Evolutionary conservation across 2,329 filamentous ascomycete genomes (phyloP).

Genomic region (Hymenoscyphus repandus): DNA sequence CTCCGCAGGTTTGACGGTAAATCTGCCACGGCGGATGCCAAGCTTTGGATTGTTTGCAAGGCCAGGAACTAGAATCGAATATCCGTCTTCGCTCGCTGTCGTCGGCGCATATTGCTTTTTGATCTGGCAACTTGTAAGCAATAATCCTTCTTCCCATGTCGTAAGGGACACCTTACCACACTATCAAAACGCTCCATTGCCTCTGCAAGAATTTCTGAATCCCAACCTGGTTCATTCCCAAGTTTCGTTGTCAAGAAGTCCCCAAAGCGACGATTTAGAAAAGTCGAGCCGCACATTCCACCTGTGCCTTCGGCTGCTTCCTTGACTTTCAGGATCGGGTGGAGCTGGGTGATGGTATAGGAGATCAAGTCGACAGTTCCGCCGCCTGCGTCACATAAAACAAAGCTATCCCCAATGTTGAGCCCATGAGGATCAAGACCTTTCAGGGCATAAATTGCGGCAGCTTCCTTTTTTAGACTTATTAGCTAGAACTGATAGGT

Average conservation of each 20-base stretch:
- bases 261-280: constrained; percentile 24
- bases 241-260: constrained; percentile 17
- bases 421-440: not conserved
- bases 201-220: constrained; percentile 10
- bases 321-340: constrained; percentile 16
- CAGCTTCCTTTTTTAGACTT: constrained; percentile 1
- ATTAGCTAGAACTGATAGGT: not conserved
- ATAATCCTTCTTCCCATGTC: too few species aligned
- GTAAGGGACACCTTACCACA: too few species aligned
- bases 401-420: constrained; percentile 14
- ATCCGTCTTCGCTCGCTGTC: constrained; percentile 37
- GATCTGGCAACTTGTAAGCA: constrained; percentile 5
- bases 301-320: constrained; percentile 23
- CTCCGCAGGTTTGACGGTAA: constrained; percentile 36
- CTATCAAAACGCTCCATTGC: constrained; percentile 12
- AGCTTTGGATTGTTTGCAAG: constrained; percentile 36
- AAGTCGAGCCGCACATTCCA: constrained; percentile 23
- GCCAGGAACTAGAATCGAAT: constrained; percentile 35
- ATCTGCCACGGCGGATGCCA: constrained; percentile 53
- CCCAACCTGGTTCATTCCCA: constrained; percentile 9
- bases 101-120: constrained; percentile 14
- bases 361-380: constrained; percentile 32
- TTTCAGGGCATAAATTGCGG: constrained; percentile 2
- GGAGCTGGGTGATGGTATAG: constrained; percentile 20
- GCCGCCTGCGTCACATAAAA: constrained; percentile 31